A percentile compares a stretch with the other conserved stretches of the same genome.
phyloP scores from a whole-genome alignment of 73 alveolate species.

The Tetrahymena thermophila region DNA sequence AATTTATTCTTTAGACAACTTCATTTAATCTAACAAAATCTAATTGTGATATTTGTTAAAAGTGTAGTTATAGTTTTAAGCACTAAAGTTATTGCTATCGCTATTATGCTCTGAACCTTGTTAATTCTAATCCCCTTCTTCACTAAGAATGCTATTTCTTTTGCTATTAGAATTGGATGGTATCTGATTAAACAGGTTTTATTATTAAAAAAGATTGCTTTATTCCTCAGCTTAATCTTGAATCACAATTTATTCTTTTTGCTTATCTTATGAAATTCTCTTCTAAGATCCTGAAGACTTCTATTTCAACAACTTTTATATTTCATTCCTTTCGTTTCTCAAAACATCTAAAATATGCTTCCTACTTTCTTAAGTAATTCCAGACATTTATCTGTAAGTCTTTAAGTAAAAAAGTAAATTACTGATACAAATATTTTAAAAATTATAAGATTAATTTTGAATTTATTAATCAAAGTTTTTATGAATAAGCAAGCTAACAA shows the following conservation, averaged over 20 bases:
- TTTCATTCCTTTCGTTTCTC: background rate
- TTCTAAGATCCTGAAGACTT: background rate
- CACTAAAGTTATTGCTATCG: background rate
- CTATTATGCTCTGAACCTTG: background rate
- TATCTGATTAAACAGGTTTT: background rate
- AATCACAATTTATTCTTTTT: background rate
- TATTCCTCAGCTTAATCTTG: background rate
- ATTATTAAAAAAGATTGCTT: no score
- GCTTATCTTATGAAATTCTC: background rate
- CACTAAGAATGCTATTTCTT: background rate
- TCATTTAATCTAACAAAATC: background rate
- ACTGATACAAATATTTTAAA: background rate
- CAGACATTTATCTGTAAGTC: background rate
- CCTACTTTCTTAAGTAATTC: background rate
- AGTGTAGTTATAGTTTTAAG: background rate
- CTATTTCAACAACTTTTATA: background rate
- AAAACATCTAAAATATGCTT: background rate
- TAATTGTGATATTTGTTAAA: background rate
- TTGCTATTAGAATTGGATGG: background rate
- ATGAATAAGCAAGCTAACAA: background rate
- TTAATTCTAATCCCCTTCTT: background rate
- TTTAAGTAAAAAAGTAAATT: background rate
- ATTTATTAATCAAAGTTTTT: background rate
- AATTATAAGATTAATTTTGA: background rate
- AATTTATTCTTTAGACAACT: background rate